Evolutionary conservation across 768 basidiomycete species (phyloP).

Genomic region (Tylopilus cervinicoccineus): DNA sequence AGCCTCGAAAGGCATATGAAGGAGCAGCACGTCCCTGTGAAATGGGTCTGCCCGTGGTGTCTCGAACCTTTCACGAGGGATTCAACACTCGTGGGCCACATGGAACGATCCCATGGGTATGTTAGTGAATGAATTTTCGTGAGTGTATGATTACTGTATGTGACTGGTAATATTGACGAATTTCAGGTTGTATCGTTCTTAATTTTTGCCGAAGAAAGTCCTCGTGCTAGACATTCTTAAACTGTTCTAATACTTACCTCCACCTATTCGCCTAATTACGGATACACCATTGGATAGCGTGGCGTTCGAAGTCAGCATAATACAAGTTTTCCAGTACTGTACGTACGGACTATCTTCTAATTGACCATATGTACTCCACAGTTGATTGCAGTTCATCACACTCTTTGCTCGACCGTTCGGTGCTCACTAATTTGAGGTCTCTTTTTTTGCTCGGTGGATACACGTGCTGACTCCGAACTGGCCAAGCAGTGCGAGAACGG

Average conservation of each 20-base stretch:
- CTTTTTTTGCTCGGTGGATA: not conserved
- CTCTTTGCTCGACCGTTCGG: not conserved
- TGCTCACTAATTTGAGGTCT: not conserved
- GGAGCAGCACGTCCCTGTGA: conserved; percentile 10
- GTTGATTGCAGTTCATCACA: not conserved
- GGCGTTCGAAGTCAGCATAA: not conserved
- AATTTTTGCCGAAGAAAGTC: no score
- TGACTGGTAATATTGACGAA: not conserved
- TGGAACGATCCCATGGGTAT: not conserved
- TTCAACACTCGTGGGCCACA: not conserved
- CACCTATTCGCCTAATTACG: not conserved
- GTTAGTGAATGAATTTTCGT: not conserved
- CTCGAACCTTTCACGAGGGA: conserved; percentile 2
- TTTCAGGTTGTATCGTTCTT: not conserved
- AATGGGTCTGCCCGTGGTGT: conserved; percentile 12
- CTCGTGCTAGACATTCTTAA: no score
- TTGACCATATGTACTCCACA: not conserved
- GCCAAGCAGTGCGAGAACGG: not conserved
- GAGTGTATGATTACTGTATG: not conserved
- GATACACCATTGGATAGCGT: not conserved
- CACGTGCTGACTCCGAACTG: not conserved
- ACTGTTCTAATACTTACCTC: not conserved
- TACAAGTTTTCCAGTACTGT: not conserved
- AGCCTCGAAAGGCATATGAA: conserved; percentile 9
- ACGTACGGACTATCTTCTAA: conserved; percentile 5